phyloP scores from a whole-genome alignment of 2,329 filamentous ascomycete genomes.

The Penicillium sp. region DNA sequence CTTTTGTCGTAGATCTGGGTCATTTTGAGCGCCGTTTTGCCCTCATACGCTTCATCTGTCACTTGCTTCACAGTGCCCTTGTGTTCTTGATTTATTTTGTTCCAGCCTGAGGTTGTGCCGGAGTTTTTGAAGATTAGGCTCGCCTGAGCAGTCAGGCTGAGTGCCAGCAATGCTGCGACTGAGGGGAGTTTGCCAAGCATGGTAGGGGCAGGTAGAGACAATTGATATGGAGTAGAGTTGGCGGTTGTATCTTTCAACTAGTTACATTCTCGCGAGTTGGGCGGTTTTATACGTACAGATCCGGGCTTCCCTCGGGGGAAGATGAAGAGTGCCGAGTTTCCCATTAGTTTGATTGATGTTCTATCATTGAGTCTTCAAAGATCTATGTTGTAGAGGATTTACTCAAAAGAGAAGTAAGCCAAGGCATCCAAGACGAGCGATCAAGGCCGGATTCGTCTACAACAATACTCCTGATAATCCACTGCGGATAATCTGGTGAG shows the following conservation, averaged over 20 bases:
- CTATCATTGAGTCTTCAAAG: background rate
- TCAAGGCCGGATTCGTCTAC: background rate
- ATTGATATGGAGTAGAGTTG: background rate
- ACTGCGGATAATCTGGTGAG: background rate
- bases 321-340: background rate
- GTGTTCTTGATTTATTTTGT: constrained; percentile 42
- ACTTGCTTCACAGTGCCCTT: constrained; percentile 46
- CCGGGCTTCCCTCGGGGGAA: background rate
- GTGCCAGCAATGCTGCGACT: background rate
- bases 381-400: background rate
- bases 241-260: background rate
- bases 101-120: constrained; percentile 44
- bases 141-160: constrained; percentile 7
- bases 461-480: background rate
- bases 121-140: constrained; percentile 24
- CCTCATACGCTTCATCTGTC: constrained; percentile 43
- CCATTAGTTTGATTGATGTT: background rate
- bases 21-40: constrained; percentile 47
- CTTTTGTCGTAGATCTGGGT: constrained; percentile 39
- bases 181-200: constrained; percentile 2
- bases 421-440: background rate
- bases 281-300: background rate
- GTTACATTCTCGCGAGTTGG: background rate
- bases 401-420: background rate
- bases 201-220: background rate